These are phyloP conservation scores for Raddia distichophylla DNA, from an alignment of 176 grass and related monocot genomes.

Conservation along the genomic window DNA sequence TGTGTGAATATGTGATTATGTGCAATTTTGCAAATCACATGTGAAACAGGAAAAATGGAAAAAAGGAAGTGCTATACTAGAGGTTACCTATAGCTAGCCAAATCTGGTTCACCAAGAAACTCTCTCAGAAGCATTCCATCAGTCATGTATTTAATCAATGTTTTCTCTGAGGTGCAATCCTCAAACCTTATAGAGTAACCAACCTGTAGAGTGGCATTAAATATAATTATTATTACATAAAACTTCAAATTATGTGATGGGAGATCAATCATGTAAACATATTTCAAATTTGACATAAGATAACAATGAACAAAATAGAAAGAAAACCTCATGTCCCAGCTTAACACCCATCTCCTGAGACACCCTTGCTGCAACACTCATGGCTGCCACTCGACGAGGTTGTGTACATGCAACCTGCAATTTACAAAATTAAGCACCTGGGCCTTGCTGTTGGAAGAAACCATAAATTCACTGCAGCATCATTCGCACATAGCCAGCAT, in stretches of 20 bases:
- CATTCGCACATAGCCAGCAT: conserved; percentile 1
- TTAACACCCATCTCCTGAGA: conserved; percentile 97
- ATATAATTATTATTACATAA: conserved; percentile 32
- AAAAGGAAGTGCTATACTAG: neutral
- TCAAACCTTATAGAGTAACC: conserved; percentile 99
- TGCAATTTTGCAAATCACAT: conserved; percentile 16
- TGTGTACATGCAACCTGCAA: conserved; percentile 92
- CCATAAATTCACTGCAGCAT: neutral
- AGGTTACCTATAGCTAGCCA: conserved; percentile 86
- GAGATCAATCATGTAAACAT: conserved; percentile 13
- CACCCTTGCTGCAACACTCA: conserved; percentile 94
- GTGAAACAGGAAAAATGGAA: neutral
- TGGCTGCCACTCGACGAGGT: conserved; percentile 92
- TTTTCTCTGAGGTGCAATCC: conserved; percentile 98
- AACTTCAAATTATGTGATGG: conserved; percentile 20
- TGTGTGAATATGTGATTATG: conserved; percentile 21
- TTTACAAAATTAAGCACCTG: conserved; percentile 28
- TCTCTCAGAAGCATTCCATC: conserved; percentile 95
- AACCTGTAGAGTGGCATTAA: conserved; percentile 57
- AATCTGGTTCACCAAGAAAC: conserved; percentile 94
- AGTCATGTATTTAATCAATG: conserved; percentile 97
- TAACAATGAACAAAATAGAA: neutral
- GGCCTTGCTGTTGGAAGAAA: neutral
- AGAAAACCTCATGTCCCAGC: conserved; percentile 85
- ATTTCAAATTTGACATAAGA: conserved; percentile 14